Conservation (phyloP, 2,329 filamentous ascomycete genomes). For the Colletotrichum endophyticum region DNA sequence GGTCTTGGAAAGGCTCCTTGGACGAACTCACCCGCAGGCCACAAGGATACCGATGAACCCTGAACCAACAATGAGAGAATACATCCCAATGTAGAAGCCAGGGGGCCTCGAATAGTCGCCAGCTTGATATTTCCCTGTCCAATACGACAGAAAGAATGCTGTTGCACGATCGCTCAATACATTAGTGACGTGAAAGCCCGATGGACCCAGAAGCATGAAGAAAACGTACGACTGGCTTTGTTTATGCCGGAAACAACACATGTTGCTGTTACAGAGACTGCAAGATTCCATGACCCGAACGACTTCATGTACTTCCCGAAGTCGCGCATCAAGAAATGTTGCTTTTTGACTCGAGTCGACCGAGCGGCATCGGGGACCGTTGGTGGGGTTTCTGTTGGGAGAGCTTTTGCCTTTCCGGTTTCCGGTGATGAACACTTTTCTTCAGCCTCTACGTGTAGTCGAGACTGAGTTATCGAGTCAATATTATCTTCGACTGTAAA, state of each 20-base stretch:
- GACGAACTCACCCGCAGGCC: background rate
- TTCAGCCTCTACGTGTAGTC: rapidly evolving
- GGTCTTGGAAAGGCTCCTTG: background rate
- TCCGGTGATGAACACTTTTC: background rate
- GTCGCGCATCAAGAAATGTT: background rate
- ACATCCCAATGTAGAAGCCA: background rate
- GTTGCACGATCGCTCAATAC: background rate
- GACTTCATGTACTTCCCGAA: background rate
- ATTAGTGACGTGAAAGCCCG: background rate
- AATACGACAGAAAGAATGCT: background rate
- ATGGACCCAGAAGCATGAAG: background rate
- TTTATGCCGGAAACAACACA: background rate
- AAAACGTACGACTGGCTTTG: background rate
- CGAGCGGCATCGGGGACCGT: background rate
- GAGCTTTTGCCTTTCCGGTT: background rate
- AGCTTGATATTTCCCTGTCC: background rate
- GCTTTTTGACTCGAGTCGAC: background rate
- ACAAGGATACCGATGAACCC: background rate
- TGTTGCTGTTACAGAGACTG: background rate
- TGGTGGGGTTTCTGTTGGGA: background rate
- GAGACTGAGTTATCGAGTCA: background rate
- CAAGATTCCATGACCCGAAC: background rate
- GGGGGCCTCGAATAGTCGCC: background rate
- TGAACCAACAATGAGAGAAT: background rate
- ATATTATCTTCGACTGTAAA: background rate